These are phyloP conservation scores for Hyphodiscus hymeniophilus DNA, from an alignment of 495 filamentous ascomycete genomes.

Conservation along the genomic window DNA sequence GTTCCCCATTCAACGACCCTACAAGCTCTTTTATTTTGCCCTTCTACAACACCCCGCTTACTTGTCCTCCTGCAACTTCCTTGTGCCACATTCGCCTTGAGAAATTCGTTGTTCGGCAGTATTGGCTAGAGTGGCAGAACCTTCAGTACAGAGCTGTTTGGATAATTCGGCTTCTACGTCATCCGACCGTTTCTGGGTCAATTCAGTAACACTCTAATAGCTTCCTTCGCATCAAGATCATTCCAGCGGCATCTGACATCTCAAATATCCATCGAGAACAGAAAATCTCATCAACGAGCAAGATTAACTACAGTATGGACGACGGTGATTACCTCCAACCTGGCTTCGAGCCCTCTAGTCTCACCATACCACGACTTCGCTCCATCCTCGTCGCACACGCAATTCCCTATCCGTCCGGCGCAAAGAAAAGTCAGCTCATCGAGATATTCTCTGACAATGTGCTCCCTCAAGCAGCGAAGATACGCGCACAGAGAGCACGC, in stretches of 20 bases:
- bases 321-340: conserved; percentile 72
- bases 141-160: background rate
- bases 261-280: no score
- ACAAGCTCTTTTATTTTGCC: background rate
- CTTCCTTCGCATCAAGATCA: no score
- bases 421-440: conserved; percentile 83
- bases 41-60: background rate
- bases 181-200: background rate
- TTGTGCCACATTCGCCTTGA: background rate
- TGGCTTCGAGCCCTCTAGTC: conserved; percentile 71
- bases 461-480: conserved; percentile 63
- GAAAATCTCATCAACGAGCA: no score
- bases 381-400: conserved; percentile 84
- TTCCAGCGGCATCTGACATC: no score
- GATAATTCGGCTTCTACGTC: background rate
- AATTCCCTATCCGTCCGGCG: conserved; percentile 70
- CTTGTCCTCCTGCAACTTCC: background rate
- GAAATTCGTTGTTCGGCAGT: background rate
- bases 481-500: conserved; percentile 62
- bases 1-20: conserved; percentile 1
- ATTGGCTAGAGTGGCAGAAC: background rate
- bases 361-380: conserved; percentile 80
- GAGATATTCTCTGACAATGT: conserved; percentile 75
- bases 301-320: no score
- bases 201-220: background rate